Evolutionary conservation across 1,284 basidiomycete species (phyloP), one percentile per base, ranked within the genome.

Genomic region (Cryptococcus sp.): DNA sequence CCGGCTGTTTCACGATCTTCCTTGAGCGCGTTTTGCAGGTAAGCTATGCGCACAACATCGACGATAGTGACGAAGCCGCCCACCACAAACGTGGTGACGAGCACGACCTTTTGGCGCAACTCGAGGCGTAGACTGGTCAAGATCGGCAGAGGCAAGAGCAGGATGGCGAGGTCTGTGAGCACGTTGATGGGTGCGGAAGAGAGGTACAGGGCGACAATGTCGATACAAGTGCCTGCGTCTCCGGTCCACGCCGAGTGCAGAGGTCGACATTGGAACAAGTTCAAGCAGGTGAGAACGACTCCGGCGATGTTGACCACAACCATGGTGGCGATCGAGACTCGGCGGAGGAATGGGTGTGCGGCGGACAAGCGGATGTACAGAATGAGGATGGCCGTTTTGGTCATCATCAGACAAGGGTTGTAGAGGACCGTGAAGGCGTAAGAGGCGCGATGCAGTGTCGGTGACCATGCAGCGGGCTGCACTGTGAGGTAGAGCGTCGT

Each of bases 301-400:
- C 76, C 77, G 22, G 77, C 68, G 23, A 75, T 43, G 45, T 74
- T 67, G 54, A 79, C 75, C 20, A 79, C 60, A 10, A 59, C 66
- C 47, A 77, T 65, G 3, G 71, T 68, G 49, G 62, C 70, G 25
- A 68, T 64, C 15, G 71, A 73, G 3, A 75, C 76, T 49, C 68
- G 66, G 3, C 75, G 71, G 19, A 79, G 68, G 55, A 76, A 76
- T 0, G 50, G 60, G 53, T 77, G 72, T 3, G 75, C 75, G 19
- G 67, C 63, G 11, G 75, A 68, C 75, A 79, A 75, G n/a, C 77
- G 72, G 22, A 75, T 65, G 67, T 79, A 79, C 30, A 79, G 72
- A 17, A 78, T 55, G 25, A 79, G 64, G 48, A 76, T 73, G 5
- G 74, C 72, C 5, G 75, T 69, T 58, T 79, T 79, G 51, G 75